Conservation (phyloP, 2,329 filamentous ascomycete species). For the Pseudogymnoascus sp. region DNA sequence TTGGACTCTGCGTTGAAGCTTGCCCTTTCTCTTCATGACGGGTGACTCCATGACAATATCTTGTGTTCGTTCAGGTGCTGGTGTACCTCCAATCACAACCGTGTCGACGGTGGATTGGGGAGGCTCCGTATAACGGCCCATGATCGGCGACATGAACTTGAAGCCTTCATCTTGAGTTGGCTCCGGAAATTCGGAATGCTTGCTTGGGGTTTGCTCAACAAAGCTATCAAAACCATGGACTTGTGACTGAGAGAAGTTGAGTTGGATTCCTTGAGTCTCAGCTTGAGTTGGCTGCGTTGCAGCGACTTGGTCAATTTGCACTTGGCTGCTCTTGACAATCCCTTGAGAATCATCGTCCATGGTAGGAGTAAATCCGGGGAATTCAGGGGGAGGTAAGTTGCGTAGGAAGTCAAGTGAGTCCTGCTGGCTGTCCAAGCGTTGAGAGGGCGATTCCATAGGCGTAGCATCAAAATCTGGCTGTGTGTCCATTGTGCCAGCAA, state of each 20-base stretch:
- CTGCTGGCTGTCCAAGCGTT: constrained; percentile 16
- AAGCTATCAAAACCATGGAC: constrained; percentile 50
- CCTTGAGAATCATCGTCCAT: constrained; percentile 33
- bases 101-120: constrained; percentile 66
- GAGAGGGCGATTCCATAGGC: constrained; percentile 8
- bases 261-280: constrained; percentile 33
- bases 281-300: constrained; percentile 34
- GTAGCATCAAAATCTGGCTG: constrained; percentile 29
- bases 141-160: constrained; percentile 62
- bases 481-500: constrained; percentile 78
- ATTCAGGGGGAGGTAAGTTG: constrained; percentile 40
- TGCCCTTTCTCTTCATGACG: constrained; percentile 51
- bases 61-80: constrained; percentile 21
- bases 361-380: constrained; percentile 37
- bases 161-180: constrained; percentile 78
- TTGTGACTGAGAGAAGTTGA: constrained; percentile 55
- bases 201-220: constrained; percentile 31
- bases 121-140: constrained; percentile 54
- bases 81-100: constrained; percentile 39
- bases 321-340: constrained; percentile 41
- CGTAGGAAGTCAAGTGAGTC: constrained; percentile 43
- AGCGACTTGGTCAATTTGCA: constrained; percentile 24
- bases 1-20: constrained; percentile 39
- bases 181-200: constrained; percentile 61
- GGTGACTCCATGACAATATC: constrained; percentile 51